These are phyloP conservation scores for Pulveroboletus ravenelii DNA, from an alignment of 768 basidiomycete species.

Conservation along the genomic window DNA sequence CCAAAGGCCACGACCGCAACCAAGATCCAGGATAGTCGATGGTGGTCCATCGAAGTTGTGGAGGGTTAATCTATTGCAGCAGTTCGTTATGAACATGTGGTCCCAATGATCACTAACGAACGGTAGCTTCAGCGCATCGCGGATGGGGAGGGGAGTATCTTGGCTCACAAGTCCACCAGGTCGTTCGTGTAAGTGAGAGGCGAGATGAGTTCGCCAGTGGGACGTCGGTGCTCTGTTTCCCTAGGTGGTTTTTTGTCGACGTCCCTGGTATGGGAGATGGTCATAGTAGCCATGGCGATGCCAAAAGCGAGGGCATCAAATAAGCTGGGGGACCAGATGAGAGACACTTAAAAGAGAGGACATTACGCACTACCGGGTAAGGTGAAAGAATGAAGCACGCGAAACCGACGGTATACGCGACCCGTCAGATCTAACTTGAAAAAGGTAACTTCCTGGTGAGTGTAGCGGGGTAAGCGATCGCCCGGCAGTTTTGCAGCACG, in stretches of 20 bases:
- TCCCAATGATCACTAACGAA: conserved; percentile 64
- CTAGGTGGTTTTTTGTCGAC: conserved; percentile 43
- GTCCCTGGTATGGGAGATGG: conserved; percentile 33
- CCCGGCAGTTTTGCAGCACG: conserved; percentile 16
- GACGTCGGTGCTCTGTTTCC: conserved; percentile 39
- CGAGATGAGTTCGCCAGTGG: conserved; percentile 48
- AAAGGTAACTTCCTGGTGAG: background rate
- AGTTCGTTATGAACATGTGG: conserved; percentile 55
- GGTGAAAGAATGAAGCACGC: conserved; percentile 7
- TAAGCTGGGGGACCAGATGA: conserved; percentile 13
- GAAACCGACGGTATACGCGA: conserved; percentile 16
- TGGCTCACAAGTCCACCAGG: conserved; percentile 51
- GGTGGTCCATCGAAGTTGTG: conserved; percentile 52
- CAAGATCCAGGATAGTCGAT: conserved; percentile 55
- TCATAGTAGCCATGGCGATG: conserved; percentile 20
- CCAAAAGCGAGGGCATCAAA: conserved; percentile 23
- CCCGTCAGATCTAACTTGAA: conserved; percentile 5
- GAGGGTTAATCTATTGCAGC: conserved; percentile 47
- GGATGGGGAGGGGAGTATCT: background rate
- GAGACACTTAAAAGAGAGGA: conserved; percentile 15
- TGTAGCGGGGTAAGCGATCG: conserved; percentile 18
- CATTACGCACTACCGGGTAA: conserved; percentile 20
- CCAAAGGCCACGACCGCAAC: conserved; percentile 72
- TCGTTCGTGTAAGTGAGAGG: conserved; percentile 48
- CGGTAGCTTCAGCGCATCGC: conserved; percentile 1